Base-by-base conservation (phyloP, 2,329 filamentous ascomycete genomes). In the Fusarium avenaceum region DNA sequence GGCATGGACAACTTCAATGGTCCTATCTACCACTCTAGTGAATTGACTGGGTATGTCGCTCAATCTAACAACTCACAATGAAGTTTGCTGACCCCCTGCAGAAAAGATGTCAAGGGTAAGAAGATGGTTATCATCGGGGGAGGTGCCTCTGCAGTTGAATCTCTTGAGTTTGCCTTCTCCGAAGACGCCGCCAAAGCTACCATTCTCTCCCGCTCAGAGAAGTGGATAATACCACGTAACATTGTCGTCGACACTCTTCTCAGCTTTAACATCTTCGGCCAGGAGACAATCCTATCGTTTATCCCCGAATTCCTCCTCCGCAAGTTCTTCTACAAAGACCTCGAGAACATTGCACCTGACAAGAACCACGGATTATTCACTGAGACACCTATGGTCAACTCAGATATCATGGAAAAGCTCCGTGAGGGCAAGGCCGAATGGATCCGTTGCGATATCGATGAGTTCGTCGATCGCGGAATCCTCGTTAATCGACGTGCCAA, bases 191-290 rank as follows among this genome's bases (percentile, higher is more conserved):
- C 82, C 9, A 88, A 92, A 72, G 89, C 90, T 0, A 89, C 89
- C 57, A 89, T 96, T 30, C 85, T 96, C 11, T 88, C 92, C 0
- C 86, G 93, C 22, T 92, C 89, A 15, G 92, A 95, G 72, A 96
- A 95, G 77, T 95, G 92, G 92, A 92, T 96, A 65, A 94, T 95
- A 52, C 93, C 93, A 0, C 86, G 93, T 10, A 96, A 96, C 69
- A 82, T 92, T 0, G 48, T 96, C 43, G 84, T 96, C 50, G 90
- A 96, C 75, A 83, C 87, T 3, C 82, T 96, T 2, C 85, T 97
- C 2, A 87, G 91, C 4, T 80, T 93, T 72, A 96, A 96, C 77
- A 86, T 96, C 51, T 89, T 94, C 62, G 93, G 92, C 2, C 88
- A 90, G 44, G 91, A 96, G 77, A 96, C 91, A 0, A 76, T 86